Evolutionary conservation across 768 basidiomycete species (phyloP), one percentile per base, ranked within the genome.

Genomic region (Agrocybe chaxingu): DNA sequence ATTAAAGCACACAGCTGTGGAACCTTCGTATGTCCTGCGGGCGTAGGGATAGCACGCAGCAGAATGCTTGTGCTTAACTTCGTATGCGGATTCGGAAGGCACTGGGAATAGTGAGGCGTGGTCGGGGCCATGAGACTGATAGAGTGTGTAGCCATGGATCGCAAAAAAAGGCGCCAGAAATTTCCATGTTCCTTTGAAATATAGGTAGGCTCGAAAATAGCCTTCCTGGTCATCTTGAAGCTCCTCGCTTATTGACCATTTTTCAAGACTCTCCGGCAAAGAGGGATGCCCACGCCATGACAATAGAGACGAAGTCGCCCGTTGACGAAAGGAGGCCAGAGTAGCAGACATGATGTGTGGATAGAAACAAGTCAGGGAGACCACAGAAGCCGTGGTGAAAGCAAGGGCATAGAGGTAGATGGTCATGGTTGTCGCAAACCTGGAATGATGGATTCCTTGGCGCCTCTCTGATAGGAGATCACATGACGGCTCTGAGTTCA

Each of bases 101-200:
- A 8, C 24, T 35, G 24, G 13, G 8, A 16, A 13, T 13, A 10
- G 33, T 7, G 12, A 34, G 45, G 7, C 24, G 12, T 4, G 8
- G 33, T 31, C 4, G 13, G 41, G 33, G 12, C 13, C 9, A 10
- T 41, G 10, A 34, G 11, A 10, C 24, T 32, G 16, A 35, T 59
- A 51, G 10, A 59, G 36, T 12, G 34, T 24, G 44, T 56, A 47
- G 11, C 56, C 56, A 11, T 39, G 52, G 3, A 47, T 40, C 8
- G 47, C 49, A 24, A 56, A 59, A 48, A 56, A 53, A 6, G 50
- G 52, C 8, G 33, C 31, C 10, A 57, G 24, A 34, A 12, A 54
- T 31, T 40, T 47, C 55, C 55, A 52, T 24, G 42, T 42, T 16
- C 16, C 16, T 16, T 16, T 16, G 1, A 16, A 16, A 29, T 44